Evolutionary conservation across 2,329 filamentous ascomycete genomes (phyloP).

Genomic region (Harringtonia aguacate): DNA sequence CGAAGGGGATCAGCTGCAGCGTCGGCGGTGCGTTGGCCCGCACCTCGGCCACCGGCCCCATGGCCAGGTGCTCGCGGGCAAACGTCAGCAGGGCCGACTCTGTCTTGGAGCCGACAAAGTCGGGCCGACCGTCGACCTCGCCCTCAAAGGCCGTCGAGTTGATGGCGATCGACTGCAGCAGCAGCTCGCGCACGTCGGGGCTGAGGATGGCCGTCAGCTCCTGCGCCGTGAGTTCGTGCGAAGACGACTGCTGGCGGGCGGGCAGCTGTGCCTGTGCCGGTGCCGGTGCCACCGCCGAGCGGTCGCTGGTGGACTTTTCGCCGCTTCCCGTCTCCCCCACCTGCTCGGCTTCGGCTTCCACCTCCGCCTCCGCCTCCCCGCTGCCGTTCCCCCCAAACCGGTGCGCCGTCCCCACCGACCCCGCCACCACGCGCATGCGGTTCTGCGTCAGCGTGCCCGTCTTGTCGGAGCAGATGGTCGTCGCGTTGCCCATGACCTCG

Average conservation of each 20-base stretch:
- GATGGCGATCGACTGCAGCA: slow-evolving; percentile 49
- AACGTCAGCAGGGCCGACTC: slow-evolving; percentile 65
- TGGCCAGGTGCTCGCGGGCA: slow-evolving; percentile 54
- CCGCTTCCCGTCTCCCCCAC: neutral
- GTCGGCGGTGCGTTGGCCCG: slow-evolving; percentile 38
- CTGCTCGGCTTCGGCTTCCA: slow-evolving; percentile 6
- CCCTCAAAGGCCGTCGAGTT: slow-evolving; percentile 71
- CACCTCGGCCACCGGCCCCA: slow-evolving; percentile 54
- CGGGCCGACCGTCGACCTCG: slow-evolving; percentile 53
- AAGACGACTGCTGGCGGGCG: slow-evolving; percentile 11
- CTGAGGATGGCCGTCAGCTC: slow-evolving; percentile 37
- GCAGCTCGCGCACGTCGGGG: slow-evolving; percentile 36
- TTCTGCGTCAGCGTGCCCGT: slow-evolving; percentile 58
- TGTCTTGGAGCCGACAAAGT: slow-evolving; percentile 69
- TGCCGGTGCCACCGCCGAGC: too few species aligned
- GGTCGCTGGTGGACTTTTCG: too few species aligned
- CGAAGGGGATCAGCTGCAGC: slow-evolving; percentile 63
- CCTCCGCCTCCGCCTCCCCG: slow-evolving; percentile 15
- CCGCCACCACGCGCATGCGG: slow-evolving; percentile 57
- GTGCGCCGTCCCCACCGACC: slow-evolving; percentile 43
- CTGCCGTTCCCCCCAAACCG: slow-evolving; percentile 38
- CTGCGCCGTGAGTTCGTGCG: slow-evolving; percentile 27
- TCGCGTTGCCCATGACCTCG: slow-evolving; percentile 68
- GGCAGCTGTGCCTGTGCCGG: neutral
- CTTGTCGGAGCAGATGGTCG: slow-evolving; percentile 54